These are phyloP conservation scores for Selaginella moellendorffii DNA, from an alignment of 75 land plant species.

Conservation along the genomic window DNA sequence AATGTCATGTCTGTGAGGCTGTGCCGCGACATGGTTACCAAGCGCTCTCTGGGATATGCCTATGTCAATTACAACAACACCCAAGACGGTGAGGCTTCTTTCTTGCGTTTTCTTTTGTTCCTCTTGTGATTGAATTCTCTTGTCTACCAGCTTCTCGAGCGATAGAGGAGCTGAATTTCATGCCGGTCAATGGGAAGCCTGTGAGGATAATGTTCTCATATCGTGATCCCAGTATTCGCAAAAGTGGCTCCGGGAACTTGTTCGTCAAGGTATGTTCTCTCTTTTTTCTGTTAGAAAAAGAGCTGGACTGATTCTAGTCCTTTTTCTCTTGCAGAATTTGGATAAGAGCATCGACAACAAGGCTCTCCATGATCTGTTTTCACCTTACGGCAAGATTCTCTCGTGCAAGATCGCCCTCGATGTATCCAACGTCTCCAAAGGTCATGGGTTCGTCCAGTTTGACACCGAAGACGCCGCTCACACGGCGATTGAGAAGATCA, in stretches of 20 bases:
- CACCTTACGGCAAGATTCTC: background rate
- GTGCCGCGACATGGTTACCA: slow-evolving; percentile 39
- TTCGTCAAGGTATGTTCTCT: slow-evolving; percentile 47
- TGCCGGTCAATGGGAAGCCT: slow-evolving; percentile 46
- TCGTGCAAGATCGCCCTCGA: background rate
- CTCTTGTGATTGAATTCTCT: background rate
- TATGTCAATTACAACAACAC: slow-evolving; percentile 47
- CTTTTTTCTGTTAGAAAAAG: background rate
- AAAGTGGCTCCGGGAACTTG: slow-evolving; percentile 59
- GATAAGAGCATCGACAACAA: background rate
- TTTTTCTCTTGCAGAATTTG: background rate
- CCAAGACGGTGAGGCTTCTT: slow-evolving; percentile 28
- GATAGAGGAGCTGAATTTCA: slow-evolving; percentile 54
- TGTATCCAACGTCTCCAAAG: background rate
- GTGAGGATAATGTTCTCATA: slow-evolving; percentile 74
- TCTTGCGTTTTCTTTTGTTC: background rate
- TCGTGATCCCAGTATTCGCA: slow-evolving; percentile 53
- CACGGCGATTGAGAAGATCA: background rate
- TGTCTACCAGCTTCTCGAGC: slow-evolving; percentile 64
- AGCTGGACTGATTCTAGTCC: too few species aligned
- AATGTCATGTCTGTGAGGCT: slow-evolving; percentile 42
- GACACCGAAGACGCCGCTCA: background rate
- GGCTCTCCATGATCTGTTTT: background rate
- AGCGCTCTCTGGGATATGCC: slow-evolving; percentile 49
- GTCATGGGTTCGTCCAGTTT: background rate